A percentile compares a stretch with the other conserved stretches of the same genome.
phyloP scores from a whole-genome alignment of 768 basidiomycete species.

The Psilocybe cyanescens region DNA sequence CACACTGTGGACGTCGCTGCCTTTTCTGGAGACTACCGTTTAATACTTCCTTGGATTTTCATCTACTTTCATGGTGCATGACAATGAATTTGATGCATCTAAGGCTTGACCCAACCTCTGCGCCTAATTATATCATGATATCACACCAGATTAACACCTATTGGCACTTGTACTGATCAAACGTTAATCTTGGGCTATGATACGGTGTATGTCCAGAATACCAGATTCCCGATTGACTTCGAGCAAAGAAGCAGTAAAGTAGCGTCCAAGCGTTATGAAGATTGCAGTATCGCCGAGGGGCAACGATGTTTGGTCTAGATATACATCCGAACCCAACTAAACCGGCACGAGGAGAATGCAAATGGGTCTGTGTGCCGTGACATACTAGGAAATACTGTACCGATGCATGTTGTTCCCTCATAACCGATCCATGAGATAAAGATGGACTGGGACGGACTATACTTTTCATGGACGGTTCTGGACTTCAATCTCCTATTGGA shows the following conservation, averaged over 20 bases:
- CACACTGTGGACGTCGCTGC: not conserved
- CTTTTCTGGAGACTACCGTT: not conserved
- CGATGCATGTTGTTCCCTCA: constrained; percentile 1
- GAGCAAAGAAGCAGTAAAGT: constrained; percentile 8
- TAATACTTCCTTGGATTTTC: not conserved
- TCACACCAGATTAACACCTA: not conserved
- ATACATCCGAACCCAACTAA: constrained; percentile 6
- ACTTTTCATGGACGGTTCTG: not conserved
- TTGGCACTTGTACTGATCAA: constrained; percentile 5
- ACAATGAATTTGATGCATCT: not conserved
- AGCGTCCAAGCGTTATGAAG: constrained; percentile 6
- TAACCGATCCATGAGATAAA: not conserved
- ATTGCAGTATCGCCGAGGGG: constrained; percentile 19
- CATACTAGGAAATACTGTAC: not conserved
- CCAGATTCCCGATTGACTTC: constrained; percentile 8
- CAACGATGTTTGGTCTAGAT: constrained; percentile 8
- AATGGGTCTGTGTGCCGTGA: not conserved
- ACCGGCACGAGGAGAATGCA: constrained; percentile 1
- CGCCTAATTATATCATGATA: constrained; percentile 6
- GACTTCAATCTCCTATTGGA: not conserved
- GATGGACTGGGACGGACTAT: not conserved
- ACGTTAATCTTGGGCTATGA: constrained; percentile 7
- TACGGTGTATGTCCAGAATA: not conserved
- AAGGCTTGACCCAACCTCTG: not conserved
- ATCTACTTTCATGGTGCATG: not conserved